Evolutionary conservation across 2,329 filamentous ascomycete genomes (phyloP), one percentile per base, ranked within the genome.

Genomic region (Podosphaera fusca): DNA sequence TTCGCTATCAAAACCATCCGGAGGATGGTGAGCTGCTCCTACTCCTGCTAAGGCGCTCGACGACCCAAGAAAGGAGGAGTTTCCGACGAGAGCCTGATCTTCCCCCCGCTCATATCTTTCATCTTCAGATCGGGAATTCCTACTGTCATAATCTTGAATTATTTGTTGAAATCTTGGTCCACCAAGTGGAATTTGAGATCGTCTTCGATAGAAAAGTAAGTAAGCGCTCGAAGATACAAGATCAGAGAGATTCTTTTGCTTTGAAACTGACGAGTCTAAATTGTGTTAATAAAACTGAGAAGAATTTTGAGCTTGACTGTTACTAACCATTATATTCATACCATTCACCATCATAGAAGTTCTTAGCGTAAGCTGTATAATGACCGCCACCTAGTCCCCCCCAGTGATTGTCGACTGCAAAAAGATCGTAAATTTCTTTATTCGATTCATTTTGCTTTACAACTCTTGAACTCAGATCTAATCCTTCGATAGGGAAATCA

Each of bases 381-480:
- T 98, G 92, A 0, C 92, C 92, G 47, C 92, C 92, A 59, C 88
- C 88, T 42, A 98, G 78, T 35, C 88, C 87, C 59, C 92, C 92
- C 67, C 85, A 95, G 69, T 98, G 92, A 67, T 95, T 90, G 69
- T 98, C 92, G 1, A 98, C 88, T 12, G 84, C 92, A 66, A 98
- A 92, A 36, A 98, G 74, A 68, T 98, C 92, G 66, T 95, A 98
- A 9, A 89, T 74, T 66, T 92, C 79, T 59, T 82, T 75, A 70
- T 94, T 94, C 38, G 83, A 86, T 40, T 84, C 80, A 63, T 90
- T 85, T 57, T 82, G 82, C 61, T 88, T 76, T 12, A 90, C 81
- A 7, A 96, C 85, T 56, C 88, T 80, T 34, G 78, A 76, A 2
- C 79, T 85, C 60, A 98, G 76, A 67, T 98, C 87, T 4, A 98